Evolutionary conservation across 495 filamentous ascomycete species (phyloP), one percentile per base, ranked within the genome.

Genomic region (Penicillium robsamsonii): DNA sequence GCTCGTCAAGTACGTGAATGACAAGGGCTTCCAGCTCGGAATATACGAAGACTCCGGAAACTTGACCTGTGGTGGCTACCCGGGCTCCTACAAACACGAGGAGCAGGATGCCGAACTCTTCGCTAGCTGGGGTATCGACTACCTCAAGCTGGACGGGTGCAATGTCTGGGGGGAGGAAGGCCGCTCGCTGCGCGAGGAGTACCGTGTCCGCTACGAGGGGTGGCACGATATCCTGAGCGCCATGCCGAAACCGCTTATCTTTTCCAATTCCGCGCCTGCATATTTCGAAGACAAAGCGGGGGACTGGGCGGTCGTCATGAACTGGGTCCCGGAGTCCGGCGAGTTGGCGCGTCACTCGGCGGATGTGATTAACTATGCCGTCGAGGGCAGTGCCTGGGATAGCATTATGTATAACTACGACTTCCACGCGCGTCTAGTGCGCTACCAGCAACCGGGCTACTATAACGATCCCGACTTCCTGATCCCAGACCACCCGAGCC

Each of bases 381-480:
- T 61, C 4, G 53, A 51, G 5, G 67, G 68, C 27, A 68, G 59
- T 45, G 68, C 72, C 6, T 78, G 75, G 75, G 68, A 73, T 29
- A 73, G 69, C 47, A 67, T 78, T 56, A 75, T 78, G 75, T 53
- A 58, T 17, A 76, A 75, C 45, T 76, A 75, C 47, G 46, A 64
- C 40, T 72, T 60, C 43, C 62, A 75, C 30, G 62, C 69, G 8
- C 72, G 67, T 37, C 50, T 78, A 4, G 65, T 67, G 35, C 71
- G 74, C 40, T 76, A 74, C 58, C 74, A 78, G 50, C 52, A 59
- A n/a, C 71, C 72, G 3, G 74, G 74, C 7, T 76, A 74, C 46
- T 77, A 68, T 40, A 75, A 75, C 50, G 75, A 78, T 49, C 73
- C 74, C 4, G 75, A 78, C 49, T 76, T 78, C 45, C 37, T 78